Evolutionary conservation across 2,329 filamentous ascomycete genomes (phyloP).

Genomic region (Magnaporthiopsis incrustans): DNA sequence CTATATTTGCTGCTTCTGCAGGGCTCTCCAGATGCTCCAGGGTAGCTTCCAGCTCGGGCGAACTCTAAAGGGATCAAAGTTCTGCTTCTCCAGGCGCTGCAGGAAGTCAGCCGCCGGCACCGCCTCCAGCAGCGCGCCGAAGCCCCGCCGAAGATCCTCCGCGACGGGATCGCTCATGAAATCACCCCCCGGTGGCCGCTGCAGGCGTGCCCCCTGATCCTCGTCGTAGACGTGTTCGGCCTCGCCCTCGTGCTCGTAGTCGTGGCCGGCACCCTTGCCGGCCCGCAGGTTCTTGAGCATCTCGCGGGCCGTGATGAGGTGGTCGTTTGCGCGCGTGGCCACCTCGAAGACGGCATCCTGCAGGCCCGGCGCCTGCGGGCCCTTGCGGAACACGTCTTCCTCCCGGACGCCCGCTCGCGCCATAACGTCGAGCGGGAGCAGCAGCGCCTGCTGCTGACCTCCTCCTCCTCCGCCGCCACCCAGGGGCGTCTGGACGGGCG

Average conservation of each 20-base stretch:
- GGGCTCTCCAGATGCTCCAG: constrained; percentile 57
- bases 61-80: constrained; percentile 76
- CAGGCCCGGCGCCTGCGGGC: constrained; percentile 69
- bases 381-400: constrained; percentile 80
- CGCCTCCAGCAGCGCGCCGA: constrained; percentile 74
- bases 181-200: too few relatives aligned
- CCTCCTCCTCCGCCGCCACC: constrained; percentile 27
- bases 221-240: constrained; percentile 50
- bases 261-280: constrained; percentile 70
- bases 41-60: constrained; percentile 73
- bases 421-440: constrained; percentile 86
- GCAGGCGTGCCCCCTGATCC: constrained; percentile 12
- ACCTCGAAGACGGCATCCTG: constrained; percentile 87
- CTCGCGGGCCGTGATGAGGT: constrained; percentile 85
- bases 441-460: constrained; percentile 44
- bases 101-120: constrained; percentile 74
- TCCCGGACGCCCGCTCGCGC: constrained; percentile 71
- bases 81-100: constrained; percentile 63
- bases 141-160: constrained; percentile 49
- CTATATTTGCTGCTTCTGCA: constrained; percentile 40
- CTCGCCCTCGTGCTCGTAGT: constrained; percentile 80
- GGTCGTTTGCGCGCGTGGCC: constrained; percentile 89
- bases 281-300: constrained; percentile 77
- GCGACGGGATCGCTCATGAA: constrained; percentile 29
- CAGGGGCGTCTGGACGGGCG: constrained; percentile 35